phyloP scores from a whole-genome alignment of 352 stramenopile species.

The Phytophthora boehmeriae region DNA sequence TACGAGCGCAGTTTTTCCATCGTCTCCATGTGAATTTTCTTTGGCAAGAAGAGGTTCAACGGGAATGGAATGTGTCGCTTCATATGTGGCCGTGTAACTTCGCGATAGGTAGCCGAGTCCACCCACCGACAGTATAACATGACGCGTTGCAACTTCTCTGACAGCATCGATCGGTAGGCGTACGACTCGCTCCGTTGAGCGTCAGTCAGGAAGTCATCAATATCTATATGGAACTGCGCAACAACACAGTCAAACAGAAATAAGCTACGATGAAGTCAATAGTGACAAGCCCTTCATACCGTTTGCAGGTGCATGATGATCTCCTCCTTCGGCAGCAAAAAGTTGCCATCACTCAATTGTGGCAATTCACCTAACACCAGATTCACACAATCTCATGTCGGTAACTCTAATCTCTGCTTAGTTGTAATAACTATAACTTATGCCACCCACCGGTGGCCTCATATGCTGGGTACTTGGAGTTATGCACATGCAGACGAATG shows the following conservation, averaged over 20 bases:
- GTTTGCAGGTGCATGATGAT: conserved; percentile 90
- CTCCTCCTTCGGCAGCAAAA: conserved; percentile 81
- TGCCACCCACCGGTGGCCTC: conserved; percentile 69
- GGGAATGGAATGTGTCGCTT: conserved; percentile 86
- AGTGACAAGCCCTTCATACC: conserved; percentile 25
- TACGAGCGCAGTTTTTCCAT: conserved; percentile 61
- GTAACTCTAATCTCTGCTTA: no score
- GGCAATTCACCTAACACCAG: conserved; percentile 60
- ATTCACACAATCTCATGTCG: neutral
- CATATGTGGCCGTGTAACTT: conserved; percentile 83
- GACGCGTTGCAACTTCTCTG: conserved; percentile 83
- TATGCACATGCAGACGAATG: conserved; percentile 82
- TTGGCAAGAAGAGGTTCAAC: conserved; percentile 81
- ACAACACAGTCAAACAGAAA: neutral
- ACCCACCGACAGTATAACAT: conserved; percentile 88
- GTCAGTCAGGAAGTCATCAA: conserved; percentile 73
- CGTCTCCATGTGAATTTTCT: conserved; percentile 82
- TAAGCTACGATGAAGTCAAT: neutral
- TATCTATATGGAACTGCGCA: conserved; percentile 78
- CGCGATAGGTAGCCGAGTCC: conserved; percentile 81
- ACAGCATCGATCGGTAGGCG: conserved; percentile 82
- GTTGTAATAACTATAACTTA: no score
- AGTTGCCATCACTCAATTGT: conserved; percentile 88
- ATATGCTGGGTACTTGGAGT: conserved; percentile 83
- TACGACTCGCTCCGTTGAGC: conserved; percentile 82